phyloP scores from a whole-genome alignment of 73 alveolate species.

The Tetrahymena thermophila region DNA sequence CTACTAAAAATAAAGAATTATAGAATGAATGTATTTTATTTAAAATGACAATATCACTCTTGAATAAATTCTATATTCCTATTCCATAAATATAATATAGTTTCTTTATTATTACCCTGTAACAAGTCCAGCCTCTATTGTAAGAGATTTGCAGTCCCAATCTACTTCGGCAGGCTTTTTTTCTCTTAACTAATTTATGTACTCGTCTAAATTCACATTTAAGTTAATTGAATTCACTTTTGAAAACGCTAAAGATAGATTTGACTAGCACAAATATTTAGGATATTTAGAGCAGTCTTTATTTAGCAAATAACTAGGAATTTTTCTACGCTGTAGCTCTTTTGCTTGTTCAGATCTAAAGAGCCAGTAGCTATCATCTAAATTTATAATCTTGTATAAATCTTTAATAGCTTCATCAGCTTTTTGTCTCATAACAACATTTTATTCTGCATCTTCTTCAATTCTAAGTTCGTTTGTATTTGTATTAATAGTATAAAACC shows the following conservation, averaged over 20 bases:
- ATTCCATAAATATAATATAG: no score
- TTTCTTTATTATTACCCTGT: slow-evolving; percentile 15
- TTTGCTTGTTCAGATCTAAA: slow-evolving; percentile 20
- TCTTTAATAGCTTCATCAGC: slow-evolving; percentile 8
- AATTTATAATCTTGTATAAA: neutral
- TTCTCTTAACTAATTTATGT: neutral
- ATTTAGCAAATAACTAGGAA: slow-evolving; percentile 29
- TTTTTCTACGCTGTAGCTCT: slow-evolving; percentile 18
- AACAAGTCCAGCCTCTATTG: slow-evolving; percentile 29
- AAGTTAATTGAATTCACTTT: slow-evolving; percentile 51
- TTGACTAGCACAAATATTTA: slow-evolving; percentile 26
- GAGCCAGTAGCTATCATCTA: slow-evolving; percentile 14
- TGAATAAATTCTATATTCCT: no score
- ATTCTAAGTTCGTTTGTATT: neutral
- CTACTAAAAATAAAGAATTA: neutral
- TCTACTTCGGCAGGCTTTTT: neutral
- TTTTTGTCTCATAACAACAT: neutral
- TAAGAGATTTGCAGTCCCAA: neutral
- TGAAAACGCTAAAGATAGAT: slow-evolving; percentile 70
- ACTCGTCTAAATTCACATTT: slow-evolving; percentile 52
- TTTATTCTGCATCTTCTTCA: neutral
- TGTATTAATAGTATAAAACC: neutral
- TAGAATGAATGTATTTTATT: no score
- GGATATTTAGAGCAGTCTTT: slow-evolving; percentile 34
- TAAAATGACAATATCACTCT: no score